phyloP scores from a whole-genome alignment of 768 basidiomycete genomes.

The Lactarius tabidus region DNA sequence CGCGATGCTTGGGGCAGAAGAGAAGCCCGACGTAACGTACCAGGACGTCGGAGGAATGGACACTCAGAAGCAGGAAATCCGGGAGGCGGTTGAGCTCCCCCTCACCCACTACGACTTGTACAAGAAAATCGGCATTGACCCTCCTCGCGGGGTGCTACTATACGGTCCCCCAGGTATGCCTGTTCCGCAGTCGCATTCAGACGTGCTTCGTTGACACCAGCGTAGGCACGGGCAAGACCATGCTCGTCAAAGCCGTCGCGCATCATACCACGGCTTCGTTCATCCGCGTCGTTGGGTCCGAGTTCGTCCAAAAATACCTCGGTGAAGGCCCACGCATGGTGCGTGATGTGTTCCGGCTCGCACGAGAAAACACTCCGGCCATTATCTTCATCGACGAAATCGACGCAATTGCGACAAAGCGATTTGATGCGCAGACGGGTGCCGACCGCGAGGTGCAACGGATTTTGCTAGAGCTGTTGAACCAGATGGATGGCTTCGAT shows the following conservation, averaged over 20 bases:
- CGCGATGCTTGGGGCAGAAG: constrained; percentile 88
- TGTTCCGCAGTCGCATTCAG: neutral
- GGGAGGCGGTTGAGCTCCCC: constrained; percentile 97
- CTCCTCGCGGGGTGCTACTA: constrained; percentile 92
- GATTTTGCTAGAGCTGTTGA: constrained; percentile 92
- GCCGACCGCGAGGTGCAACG: constrained; percentile 99
- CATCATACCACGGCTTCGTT: constrained; percentile 96
- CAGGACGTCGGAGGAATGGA: constrained; percentile 97
- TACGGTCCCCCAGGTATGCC: constrained; percentile 89
- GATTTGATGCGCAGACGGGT: constrained; percentile 98
- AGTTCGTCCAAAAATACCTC: constrained; percentile 99
- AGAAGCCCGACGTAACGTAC: constrained; percentile 93
- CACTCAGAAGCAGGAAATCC: constrained; percentile 95
- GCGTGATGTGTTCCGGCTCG: constrained; percentile 96
- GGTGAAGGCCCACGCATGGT: constrained; percentile 99
- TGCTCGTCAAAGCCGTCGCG: constrained; percentile 99
- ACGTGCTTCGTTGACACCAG: neutral
- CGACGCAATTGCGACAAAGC: constrained; percentile 98
- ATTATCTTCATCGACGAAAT: constrained; percentile 99
- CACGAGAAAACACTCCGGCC: constrained; percentile 92
- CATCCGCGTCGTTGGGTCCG: constrained; percentile 96
- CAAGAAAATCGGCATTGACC: constrained; percentile 99
- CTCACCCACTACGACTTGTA: constrained; percentile 96
- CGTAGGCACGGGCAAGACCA: constrained; percentile 93
- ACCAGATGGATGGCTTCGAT: constrained; percentile 99